Evolutionary conservation across 2,329 filamentous ascomycete species (phyloP), one percentile per base, ranked within the genome.

Genomic region (Colletotrichum limetticola): DNA sequence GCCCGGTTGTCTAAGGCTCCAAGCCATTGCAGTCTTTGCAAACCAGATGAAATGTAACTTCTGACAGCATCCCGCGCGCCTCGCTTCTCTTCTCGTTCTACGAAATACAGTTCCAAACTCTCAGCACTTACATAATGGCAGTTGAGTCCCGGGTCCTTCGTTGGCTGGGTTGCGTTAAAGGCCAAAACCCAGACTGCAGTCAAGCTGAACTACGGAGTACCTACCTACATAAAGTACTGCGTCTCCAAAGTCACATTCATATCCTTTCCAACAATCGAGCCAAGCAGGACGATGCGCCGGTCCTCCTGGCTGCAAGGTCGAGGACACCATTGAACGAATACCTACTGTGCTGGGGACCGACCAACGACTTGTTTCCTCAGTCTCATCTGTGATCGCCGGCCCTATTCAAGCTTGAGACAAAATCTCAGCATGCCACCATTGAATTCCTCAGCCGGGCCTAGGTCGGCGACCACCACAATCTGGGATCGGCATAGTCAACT

Each of bases 401-500:
- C 24, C 32, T 11, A 32, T 19, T 30, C 55, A 58, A 32, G 26
- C 19, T 30, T n/a, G 12, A 11, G 4, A 7, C 6, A 52, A 32
- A 6, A 16, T 14, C 30, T 35, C 28, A 37, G 24, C 14, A 61
- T 28, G 22, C 46, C 26, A 26, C 42, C 42, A 53, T 37, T 35
- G 32, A 12, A 35, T 35, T 53, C 35, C 8, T 22, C 56, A 70
- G 9, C 12, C 14, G 59, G 42, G 55, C 35, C 26, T 26, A 30
- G 37, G 46, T 26, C 37, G 49, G 22, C 49, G 24, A 46, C 58
- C 49, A 68, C 28, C 11, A 37, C 35, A 6, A 30, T 42, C 35
- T 52, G 22, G 24, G 58, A 68, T 68, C 37, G 37, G 28, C 65
- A 30, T 42, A 14, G 28, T 58, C 69, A 68, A 37, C 64, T 58